phyloP scores from a whole-genome alignment of 2,329 filamentous ascomycete genomes.

The Fusarium tjaetaba region DNA sequence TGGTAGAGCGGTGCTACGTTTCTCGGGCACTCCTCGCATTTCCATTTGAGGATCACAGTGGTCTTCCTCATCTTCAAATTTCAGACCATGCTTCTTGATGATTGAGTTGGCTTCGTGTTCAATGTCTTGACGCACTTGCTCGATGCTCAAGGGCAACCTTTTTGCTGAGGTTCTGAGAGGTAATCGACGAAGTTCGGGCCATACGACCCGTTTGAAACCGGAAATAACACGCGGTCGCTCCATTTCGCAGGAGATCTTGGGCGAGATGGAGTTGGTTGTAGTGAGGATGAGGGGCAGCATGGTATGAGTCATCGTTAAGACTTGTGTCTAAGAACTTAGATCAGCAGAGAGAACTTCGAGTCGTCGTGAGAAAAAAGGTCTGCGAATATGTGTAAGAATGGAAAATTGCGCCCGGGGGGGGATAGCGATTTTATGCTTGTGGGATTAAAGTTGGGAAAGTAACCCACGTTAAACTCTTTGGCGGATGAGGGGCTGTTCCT shows the following conservation, averaged over 20 bases:
- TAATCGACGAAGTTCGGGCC: background rate
- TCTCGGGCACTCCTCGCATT: background rate
- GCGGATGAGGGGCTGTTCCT: background rate
- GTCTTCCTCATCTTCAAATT: background rate
- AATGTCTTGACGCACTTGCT: rapidly evolving
- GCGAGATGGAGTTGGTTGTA: background rate
- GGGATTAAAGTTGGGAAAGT: background rate
- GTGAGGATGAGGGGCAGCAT: background rate
- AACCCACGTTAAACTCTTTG: too few relatives aligned
- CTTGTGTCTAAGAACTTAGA: rapidly evolving
- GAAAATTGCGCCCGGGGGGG: too few relatives aligned
- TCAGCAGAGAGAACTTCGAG: background rate
- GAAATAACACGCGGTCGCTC: rapidly evolving
- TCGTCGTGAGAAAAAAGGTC: background rate
- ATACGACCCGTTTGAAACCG: background rate
- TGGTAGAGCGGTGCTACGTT: background rate
- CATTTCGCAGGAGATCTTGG: background rate
- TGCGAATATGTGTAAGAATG: background rate
- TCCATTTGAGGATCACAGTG: rapidly evolving
- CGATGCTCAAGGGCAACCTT: rapidly evolving
- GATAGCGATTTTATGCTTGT: background rate
- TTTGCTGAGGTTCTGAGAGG: rapidly evolving
- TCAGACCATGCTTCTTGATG: background rate
- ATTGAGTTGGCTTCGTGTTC: rapidly evolving
- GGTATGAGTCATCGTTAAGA: background rate